Evolutionary conservation across 2,329 filamentous ascomycete genomes (phyloP).

Genomic region (Plectosphaerella plurivora): DNA sequence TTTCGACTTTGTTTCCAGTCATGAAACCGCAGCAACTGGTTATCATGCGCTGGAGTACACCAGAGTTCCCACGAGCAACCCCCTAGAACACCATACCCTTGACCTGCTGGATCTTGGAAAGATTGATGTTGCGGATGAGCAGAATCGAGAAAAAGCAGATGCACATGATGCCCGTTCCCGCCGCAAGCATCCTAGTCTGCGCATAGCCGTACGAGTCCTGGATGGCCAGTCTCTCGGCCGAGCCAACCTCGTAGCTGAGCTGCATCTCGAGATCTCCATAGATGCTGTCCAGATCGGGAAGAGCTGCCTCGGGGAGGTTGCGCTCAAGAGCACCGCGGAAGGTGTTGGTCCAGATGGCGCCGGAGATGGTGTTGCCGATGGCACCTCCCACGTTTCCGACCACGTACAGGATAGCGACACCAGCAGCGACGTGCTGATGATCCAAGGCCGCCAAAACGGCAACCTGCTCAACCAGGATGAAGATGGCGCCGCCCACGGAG

Average conservation of each 20-base stretch:
- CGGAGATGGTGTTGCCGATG: slow-evolving; percentile 38
- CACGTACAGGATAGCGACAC: slow-evolving; percentile 40
- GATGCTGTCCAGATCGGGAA: slow-evolving; percentile 37
- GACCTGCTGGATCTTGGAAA: slow-evolving; percentile 41
- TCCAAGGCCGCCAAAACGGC: slow-evolving; percentile 52
- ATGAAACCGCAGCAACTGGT: too few relatives aligned
- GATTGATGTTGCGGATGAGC: slow-evolving; percentile 44
- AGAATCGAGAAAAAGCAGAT: slow-evolving; percentile 31
- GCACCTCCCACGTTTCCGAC: slow-evolving; percentile 38
- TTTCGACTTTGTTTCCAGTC: too few relatives aligned
- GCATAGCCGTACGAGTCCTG: slow-evolving; percentile 53
- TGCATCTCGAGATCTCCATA: slow-evolving; percentile 50
- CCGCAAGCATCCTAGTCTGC: slow-evolving; percentile 42
- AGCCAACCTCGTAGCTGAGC: slow-evolving; percentile 41
- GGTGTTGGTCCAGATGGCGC: slow-evolving; percentile 27
- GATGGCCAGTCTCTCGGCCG: slow-evolving; percentile 43
- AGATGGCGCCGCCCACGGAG: slow-evolving; percentile 24
- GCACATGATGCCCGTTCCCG: slow-evolving; percentile 25
- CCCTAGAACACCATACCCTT: slow-evolving; percentile 46
- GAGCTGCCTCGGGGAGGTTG: slow-evolving; percentile 41
- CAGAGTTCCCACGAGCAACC: too few relatives aligned
- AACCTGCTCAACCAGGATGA: slow-evolving; percentile 45
- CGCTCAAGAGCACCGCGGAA: slow-evolving; percentile 36
- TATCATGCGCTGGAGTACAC: too few relatives aligned
- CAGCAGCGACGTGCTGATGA: slow-evolving; percentile 48